These are phyloP conservation scores for Trichoderma parareesei DNA, from an alignment of 495 filamentous ascomycete genomes.

Conservation along the genomic window DNA sequence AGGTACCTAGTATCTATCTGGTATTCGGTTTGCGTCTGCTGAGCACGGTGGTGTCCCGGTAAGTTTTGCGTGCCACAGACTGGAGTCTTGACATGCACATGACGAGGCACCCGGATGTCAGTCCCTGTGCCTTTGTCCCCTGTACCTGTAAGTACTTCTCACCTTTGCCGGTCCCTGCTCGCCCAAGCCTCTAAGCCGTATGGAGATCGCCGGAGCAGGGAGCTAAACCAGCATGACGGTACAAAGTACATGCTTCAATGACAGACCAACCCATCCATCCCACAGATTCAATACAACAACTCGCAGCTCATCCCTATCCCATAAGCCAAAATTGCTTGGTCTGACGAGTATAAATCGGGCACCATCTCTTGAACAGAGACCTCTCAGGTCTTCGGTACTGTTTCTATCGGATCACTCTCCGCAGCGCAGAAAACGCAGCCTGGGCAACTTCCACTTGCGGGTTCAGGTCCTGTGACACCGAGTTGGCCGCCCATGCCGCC, in stretches of 20 bases:
- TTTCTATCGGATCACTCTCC: neutral
- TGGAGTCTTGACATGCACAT: neutral
- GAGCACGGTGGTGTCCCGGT: neutral
- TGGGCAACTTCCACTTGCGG: neutral
- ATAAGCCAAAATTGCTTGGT: too few relatives aligned
- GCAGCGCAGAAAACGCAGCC: neutral
- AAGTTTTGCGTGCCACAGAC: neutral
- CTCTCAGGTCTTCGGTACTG: neutral
- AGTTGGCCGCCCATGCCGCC: neutral
- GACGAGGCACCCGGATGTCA: neutral
- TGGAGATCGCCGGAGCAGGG: neutral
- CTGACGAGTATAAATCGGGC: too few relatives aligned
- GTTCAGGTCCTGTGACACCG: neutral
- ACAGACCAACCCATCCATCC: neutral
- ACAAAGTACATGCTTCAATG: neutral
- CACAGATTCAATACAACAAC: too few relatives aligned
- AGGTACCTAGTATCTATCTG: too few relatives aligned
- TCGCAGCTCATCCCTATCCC: too few relatives aligned
- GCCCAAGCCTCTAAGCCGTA: neutral
- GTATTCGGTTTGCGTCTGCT: too few relatives aligned
- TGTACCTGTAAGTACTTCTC: neutral
- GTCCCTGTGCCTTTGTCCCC: neutral
- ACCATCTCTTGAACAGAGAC: neutral
- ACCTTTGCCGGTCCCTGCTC: neutral
- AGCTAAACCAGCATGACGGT: neutral